Conservation (phyloP, 2,329 filamentous ascomycete genomes). For the Xenosphaeropsis pyriputrescens region DNA sequence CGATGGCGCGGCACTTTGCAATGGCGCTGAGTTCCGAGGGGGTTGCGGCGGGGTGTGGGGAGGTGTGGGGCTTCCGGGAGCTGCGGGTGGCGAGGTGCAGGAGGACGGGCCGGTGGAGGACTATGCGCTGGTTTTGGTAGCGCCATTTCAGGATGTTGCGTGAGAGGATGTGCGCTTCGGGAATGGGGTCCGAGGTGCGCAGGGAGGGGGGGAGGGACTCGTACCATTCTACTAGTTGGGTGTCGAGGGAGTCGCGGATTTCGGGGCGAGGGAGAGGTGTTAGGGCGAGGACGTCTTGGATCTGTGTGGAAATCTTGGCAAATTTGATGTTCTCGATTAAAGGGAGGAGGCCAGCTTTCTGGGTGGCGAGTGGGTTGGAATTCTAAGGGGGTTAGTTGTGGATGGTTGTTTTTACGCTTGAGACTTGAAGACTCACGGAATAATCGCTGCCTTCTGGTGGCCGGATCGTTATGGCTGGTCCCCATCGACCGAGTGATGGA, state of each 20-base stretch:
- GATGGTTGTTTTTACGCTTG: background rate
- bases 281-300: slow-evolving; percentile 62
- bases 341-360: slow-evolving; percentile 52
- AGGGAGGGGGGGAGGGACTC: slow-evolving; percentile 53
- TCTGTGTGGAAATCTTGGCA: slow-evolving; percentile 63
- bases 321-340: slow-evolving; percentile 66
- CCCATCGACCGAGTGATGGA: slow-evolving; percentile 54
- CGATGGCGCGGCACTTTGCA: slow-evolving; percentile 53
- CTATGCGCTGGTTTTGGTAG: slow-evolving; percentile 63
- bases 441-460: slow-evolving; percentile 31
- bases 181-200: slow-evolving; percentile 43
- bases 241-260: slow-evolving; percentile 52
- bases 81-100: slow-evolving; percentile 39
- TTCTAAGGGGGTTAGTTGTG: slow-evolving; percentile 3
- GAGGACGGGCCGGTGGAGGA: slow-evolving; percentile 60
- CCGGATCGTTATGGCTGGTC: slow-evolving; percentile 51
- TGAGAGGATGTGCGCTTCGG: slow-evolving; percentile 54
- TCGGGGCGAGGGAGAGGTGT: slow-evolving; percentile 50
- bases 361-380: slow-evolving; percentile 29
- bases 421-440: slow-evolving; percentile 9
- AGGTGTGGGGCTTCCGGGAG: slow-evolving; percentile 6
- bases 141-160: slow-evolving; percentile 71
- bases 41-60: slow-evolving; percentile 17
- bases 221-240: slow-evolving; percentile 58
- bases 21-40: slow-evolving; percentile 55